Evolutionary conservation across 2,329 filamentous ascomycete species (phyloP).

Genomic region (Fusarium pseudoanthophilum): DNA sequence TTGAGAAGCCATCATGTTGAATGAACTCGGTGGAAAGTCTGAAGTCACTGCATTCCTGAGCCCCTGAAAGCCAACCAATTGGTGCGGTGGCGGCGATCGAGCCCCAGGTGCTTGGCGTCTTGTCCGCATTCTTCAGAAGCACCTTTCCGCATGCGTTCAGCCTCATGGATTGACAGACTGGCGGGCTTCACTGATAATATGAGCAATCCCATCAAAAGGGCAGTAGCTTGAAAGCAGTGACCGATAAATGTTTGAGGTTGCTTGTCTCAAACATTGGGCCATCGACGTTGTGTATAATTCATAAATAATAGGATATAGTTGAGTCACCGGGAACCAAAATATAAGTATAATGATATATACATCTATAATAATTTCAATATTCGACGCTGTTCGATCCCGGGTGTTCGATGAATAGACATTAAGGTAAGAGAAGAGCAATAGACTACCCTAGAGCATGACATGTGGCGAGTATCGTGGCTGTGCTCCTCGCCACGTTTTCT

Average conservation of each 20-base stretch:
- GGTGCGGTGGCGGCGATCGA: not conserved
- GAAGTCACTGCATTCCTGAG: not conserved
- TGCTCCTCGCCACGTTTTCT: conserved; percentile 4
- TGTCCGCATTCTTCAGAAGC: not conserved
- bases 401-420: no score
- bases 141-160: not conserved
- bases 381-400: not conserved
- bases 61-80: not conserved
- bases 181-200: accelerated
- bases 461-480: conserved; percentile 4
- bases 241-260: accelerated
- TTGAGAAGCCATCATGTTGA: not conserved
- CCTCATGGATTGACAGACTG: not conserved
- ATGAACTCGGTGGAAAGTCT: not conserved
- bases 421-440: not conserved
- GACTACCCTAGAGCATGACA: not conserved
- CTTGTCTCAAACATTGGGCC: not conserved
- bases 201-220: no score
- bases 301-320: accelerated
- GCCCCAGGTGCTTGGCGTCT: not conserved
- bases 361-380: not conserved
- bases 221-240: accelerated
- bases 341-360: accelerated
- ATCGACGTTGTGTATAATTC: accelerated
- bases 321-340: accelerated